phyloP scores from a whole-genome alignment of 2,329 filamentous ascomycete genomes.

The Aspergillus carbonarius region DNA sequence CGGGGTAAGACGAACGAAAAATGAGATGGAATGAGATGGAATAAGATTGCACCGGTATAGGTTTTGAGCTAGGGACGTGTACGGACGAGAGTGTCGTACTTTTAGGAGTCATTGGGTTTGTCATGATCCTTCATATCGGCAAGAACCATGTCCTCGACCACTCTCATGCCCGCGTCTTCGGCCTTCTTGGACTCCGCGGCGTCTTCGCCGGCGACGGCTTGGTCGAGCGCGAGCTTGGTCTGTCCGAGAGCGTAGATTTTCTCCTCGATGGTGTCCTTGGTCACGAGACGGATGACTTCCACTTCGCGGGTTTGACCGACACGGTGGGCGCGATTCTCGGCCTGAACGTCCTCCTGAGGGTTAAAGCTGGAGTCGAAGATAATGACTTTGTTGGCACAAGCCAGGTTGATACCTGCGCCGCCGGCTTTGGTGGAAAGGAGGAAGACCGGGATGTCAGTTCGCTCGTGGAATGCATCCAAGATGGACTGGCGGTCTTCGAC shows the following conservation, averaged over 20 bases:
- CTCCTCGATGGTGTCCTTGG: slow-evolving; percentile 81
- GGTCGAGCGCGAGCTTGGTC: slow-evolving; percentile 88
- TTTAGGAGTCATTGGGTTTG: slow-evolving; percentile 8
- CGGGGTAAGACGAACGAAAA: not conserved
- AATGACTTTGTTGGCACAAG: slow-evolving; percentile 93
- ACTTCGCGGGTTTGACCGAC: slow-evolving; percentile 89
- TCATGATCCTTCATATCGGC: slow-evolving; percentile 35
- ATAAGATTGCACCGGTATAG: not conserved
- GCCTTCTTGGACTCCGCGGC: slow-evolving; percentile 51
- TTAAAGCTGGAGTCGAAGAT: slow-evolving; percentile 98
- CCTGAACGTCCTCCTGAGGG: slow-evolving; percentile 96
- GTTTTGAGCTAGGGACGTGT: not conserved
- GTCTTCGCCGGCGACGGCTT: slow-evolving; percentile 63
- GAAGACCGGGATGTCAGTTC: slow-evolving; percentile 80
- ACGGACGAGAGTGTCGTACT: not conserved
- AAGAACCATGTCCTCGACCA: slow-evolving; percentile 51
- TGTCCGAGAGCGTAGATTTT: slow-evolving; percentile 87
- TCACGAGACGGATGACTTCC: slow-evolving; percentile 83
- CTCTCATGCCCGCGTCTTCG: slow-evolving; percentile 51
- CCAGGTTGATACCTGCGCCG: slow-evolving; percentile 95
- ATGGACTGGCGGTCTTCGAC: slow-evolving; percentile 82
- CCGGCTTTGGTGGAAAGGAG: slow-evolving; percentile 90
- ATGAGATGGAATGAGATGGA: not conserved
- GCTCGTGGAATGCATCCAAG: slow-evolving; percentile 80
- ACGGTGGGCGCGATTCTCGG: slow-evolving; percentile 93